Evolutionary conservation across 2,329 filamentous ascomycete species (phyloP), one percentile per base, ranked within the genome.

Genomic region (Pyrenophora tritici-repentis): DNA sequence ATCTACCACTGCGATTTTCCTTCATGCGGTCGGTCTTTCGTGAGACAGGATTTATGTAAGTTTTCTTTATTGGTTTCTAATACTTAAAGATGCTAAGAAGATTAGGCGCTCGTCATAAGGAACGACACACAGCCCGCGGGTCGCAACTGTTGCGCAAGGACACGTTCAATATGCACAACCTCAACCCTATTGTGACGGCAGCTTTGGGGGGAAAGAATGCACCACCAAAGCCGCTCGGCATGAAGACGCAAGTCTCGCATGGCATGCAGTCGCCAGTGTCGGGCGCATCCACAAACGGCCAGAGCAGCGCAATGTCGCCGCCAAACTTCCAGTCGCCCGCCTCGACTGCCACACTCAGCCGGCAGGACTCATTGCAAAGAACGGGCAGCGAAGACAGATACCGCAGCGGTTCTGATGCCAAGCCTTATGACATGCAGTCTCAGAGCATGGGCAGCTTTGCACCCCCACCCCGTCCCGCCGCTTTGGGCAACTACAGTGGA

Each of bases 1-100:
- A 96, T 96, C 47, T 97, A 96, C 72, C 85, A 86, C 67, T 97
- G 94, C 78, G 90, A 95, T 68, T 96, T 92, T 66, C 90, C 90
- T 16, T 91, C 92, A 68, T 99, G 94, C 74, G 85, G 87, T 54
- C 88, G 93, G 43, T 87, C 89, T 26, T 99, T 97, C 76, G 93
- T 97, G 50, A 86, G 94, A 57, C 90, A 95, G 61, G 94, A 99
- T 73, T 81, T 99, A 51, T 91, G 94, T n/a, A n/a, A n/a, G n/a
- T n/a, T n/a, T n/a, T n/a, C n/a, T n/a, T n/a, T n/a, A n/a, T n/a
- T n/a, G n/a, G n/a, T n/a, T n/a, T n/a, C n/a, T n/a, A n/a, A n/a
- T n/a, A n/a, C n/a, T n/a, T n/a, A n/a, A n/a, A n/a, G n/a, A n/a
- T n/a, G n/a, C n/a, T n/a, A n/a, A n/a, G n/a, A n/a, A n/a, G n/a